Base-by-base conservation (phyloP, 805 yeast genomes). In the Candida ipomoeae region DNA sequence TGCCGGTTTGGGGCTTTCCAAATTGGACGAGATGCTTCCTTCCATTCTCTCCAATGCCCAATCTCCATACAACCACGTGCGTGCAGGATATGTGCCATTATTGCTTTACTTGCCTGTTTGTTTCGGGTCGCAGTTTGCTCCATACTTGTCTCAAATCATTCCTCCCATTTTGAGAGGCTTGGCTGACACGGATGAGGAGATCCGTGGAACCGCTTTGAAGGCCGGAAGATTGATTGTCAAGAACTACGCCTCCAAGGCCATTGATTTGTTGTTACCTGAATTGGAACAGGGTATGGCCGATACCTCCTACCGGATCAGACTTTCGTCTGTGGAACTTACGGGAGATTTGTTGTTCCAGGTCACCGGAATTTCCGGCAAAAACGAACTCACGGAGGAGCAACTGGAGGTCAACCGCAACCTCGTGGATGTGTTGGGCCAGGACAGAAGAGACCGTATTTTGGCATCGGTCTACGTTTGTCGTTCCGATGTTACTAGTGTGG, bases 341-440 rank as follows among this genome's bases (percentile, higher is more conserved):
- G 98, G 99, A 57, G 99, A 94, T 58, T 75, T 94, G 62, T 75
- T 94, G 60, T 91, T 88, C 84, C 96, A 92, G 73, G 84, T 94
- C 59, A 86, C 96, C 40, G 99, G 98, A 66, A 82, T 90, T 53
- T 79, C 85, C 34, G 89, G 91, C 56, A 87, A 82, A 64, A 81
- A 78, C 61, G 95, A 86, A 59, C 78, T 84, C 52, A 67, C 74
- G 32, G 87, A 81, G 53, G 86, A 79, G 48, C 78, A 68, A 53
- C 69, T 66, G 38, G 85, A 81, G 59, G 81, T 83, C 54, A 79
- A 80, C 53, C 23, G 52, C 36, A 80, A 78, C 46, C 82, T 91
- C 65, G 70, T 87, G 48, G 92, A 86, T 38, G 83, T 84, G 5
- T 81, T 94, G 61, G 99, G 99, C 51, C 76, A 77, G 57, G 95